A percentile compares a stretch with the other conserved stretches of the same genome.
phyloP scores from a whole-genome alignment of 1,284 basidiomycete species.

The Bothia castanella region DNA sequence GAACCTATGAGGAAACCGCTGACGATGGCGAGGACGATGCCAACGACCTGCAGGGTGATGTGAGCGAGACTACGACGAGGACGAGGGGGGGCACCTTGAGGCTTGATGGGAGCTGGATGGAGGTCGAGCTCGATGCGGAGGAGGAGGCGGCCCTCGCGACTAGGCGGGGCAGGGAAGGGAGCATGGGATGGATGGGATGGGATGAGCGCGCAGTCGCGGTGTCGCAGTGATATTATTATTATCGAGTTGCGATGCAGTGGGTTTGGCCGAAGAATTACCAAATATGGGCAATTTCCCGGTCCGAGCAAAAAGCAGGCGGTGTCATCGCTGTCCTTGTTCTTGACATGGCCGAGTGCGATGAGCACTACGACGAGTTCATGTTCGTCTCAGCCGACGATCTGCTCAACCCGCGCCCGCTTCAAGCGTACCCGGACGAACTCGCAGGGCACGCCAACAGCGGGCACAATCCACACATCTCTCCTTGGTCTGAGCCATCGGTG shows the following conservation, averaged over 20 bases:
- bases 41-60: constrained; percentile 53
- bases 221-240: neutral
- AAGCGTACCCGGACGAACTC: constrained; percentile 14
- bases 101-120: constrained; percentile 26
- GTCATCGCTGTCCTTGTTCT: no score
- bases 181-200: constrained; percentile 15
- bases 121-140: constrained; percentile 21
- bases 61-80: neutral
- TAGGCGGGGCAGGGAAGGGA: constrained; percentile 17
- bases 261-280: constrained; percentile 11
- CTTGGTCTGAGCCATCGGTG: constrained; percentile 24
- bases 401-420: constrained; percentile 3
- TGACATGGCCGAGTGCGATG: neutral
- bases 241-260: constrained; percentile 16
- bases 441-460: neutral
- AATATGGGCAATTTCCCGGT: constrained; percentile 6
- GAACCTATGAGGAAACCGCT: constrained; percentile 90
- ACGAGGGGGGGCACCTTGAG: constrained; percentile 32
- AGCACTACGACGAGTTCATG: constrained; percentile 15
- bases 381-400: constrained; percentile 16
- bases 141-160: constrained; percentile 26
- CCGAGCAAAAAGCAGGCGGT: constrained; percentile 6
- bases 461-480: constrained; percentile 22
- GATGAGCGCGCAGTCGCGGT: constrained; percentile 10
- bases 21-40: constrained; percentile 76